A percentile compares a stretch with the other conserved stretches of the same genome.
phyloP scores from a whole-genome alignment of 352 stramenopile species.

The Elongisporangium anandrum region DNA sequence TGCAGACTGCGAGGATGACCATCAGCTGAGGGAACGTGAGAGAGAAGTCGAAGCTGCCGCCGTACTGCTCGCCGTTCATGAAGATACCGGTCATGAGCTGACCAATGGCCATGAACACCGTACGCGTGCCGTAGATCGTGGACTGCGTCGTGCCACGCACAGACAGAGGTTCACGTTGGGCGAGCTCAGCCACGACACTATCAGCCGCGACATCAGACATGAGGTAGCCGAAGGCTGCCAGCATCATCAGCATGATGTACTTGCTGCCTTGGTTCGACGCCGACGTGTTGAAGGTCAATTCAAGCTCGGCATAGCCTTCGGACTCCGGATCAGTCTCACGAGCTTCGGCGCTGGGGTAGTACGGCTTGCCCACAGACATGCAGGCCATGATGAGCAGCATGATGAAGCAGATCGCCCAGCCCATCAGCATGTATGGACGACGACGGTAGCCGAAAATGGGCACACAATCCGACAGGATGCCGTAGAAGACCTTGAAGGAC shows the following conservation, averaged over 20 bases:
- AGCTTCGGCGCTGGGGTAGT: constrained; percentile 22
- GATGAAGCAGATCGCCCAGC: constrained; percentile 26
- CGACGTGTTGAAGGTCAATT: constrained; percentile 16
- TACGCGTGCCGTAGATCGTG: constrained; percentile 26
- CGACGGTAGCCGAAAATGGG: constrained; percentile 14
- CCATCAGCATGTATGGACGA: constrained; percentile 27
- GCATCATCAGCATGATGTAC: constrained; percentile 41
- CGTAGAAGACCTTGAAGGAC: constrained; percentile 58
- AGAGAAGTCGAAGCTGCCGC: constrained; percentile 34
- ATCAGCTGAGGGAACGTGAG: constrained; percentile 28
- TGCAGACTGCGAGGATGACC: constrained; percentile 19
- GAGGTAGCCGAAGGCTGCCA: constrained; percentile 56
- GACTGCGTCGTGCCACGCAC: constrained; percentile 34
- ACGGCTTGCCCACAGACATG: constrained; percentile 17
- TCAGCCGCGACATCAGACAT: constrained; percentile 52
- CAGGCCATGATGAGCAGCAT: constrained; percentile 23
- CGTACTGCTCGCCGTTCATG: constrained; percentile 44
- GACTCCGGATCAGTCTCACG: constrained; percentile 7
- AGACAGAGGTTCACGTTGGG: constrained; percentile 24
- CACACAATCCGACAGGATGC: constrained; percentile 7
- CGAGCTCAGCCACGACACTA: constrained; percentile 32
- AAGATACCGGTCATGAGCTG: constrained; percentile 27
- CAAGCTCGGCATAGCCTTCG: constrained; percentile 18
- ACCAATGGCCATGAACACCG: constrained; percentile 20
- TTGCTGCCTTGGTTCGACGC: constrained; percentile 12